Conservation (phyloP, 2,329 filamentous ascomycete species). For the Hymenoscyphus fraxineus region DNA sequence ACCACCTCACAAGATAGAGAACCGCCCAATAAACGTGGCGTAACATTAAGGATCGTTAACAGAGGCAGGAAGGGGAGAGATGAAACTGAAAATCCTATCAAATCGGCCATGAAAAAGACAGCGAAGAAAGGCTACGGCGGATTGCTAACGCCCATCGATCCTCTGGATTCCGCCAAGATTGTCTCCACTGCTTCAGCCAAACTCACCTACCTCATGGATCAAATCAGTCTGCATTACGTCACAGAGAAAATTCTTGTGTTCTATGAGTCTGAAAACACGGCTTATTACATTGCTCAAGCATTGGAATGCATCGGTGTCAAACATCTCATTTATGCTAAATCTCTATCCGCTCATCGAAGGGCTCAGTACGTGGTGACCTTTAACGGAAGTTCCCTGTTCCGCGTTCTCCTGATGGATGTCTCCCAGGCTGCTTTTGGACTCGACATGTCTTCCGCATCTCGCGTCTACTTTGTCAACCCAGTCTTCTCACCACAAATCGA, state of each 20-base stretch:
- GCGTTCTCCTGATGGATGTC: conserved; percentile 89
- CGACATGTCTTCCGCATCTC: conserved; percentile 76
- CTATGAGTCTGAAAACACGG: conserved; percentile 83
- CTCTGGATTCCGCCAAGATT: conserved; percentile 39
- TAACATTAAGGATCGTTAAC: background rate
- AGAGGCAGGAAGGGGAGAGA: background rate
- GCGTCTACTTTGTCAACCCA: conserved; percentile 86
- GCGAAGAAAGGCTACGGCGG: no score
- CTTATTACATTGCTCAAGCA: conserved; percentile 78
- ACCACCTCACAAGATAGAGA: no score
- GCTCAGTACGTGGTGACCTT: conserved; percentile 77
- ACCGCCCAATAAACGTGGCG: no score
- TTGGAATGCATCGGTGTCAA: conserved; percentile 68
- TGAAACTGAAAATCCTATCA: no score
- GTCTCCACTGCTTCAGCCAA: conserved; percentile 84
- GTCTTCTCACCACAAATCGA: conserved; percentile 82
- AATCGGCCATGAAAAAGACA: no score
- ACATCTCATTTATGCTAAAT: conserved; percentile 65
- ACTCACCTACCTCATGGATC: conserved; percentile 77
- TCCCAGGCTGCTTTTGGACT: conserved; percentile 83
- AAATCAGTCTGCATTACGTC: conserved; percentile 62
- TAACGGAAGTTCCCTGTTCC: conserved; percentile 43
- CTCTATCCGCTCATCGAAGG: conserved; percentile 56
- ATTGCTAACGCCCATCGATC: no score
- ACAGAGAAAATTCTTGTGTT: conserved; percentile 88